Evolutionary conservation across 306 rosid genomes (phyloP).

Genomic region (Hippophae rhamnoides): DNA sequence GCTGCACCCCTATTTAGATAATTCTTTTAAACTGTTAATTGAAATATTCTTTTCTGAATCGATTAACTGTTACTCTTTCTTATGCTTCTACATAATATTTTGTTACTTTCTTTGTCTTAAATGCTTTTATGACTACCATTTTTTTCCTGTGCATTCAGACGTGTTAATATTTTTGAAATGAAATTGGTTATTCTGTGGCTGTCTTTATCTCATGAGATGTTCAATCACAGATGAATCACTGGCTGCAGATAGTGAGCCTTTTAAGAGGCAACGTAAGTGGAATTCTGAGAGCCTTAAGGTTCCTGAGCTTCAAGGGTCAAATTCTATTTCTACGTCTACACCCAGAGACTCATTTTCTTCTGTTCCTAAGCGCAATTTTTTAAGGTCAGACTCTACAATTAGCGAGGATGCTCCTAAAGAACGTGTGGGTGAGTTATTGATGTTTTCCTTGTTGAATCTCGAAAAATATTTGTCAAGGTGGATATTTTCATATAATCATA

Average conservation of each 20-base stretch:
- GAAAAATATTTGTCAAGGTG: not conserved
- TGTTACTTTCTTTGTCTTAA: too few relatives aligned
- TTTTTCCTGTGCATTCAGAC: not conserved
- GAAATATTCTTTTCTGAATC: too few relatives aligned
- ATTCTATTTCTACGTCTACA: constrained; percentile 31
- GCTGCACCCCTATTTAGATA: too few relatives aligned
- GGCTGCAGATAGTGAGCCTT: constrained; percentile 58
- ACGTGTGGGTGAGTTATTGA: constrained; percentile 68
- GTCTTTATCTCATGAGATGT: constrained; percentile 12
- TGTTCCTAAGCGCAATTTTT: constrained; percentile 38
- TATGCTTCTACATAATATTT: too few relatives aligned
- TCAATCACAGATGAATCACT: constrained; percentile 40
- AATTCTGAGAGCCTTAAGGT: constrained; percentile 51
- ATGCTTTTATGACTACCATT: too few relatives aligned
- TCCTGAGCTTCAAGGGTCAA: constrained; percentile 45
- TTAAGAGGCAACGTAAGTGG: constrained; percentile 94
- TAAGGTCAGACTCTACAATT: constrained; percentile 61
- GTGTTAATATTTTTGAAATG: not conserved
- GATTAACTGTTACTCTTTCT: too few relatives aligned
- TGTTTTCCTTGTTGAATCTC: constrained; percentile 3
- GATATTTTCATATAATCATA: not conserved
- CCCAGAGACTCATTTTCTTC: constrained; percentile 45
- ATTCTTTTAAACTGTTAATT: too few relatives aligned
- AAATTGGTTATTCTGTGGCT: not conserved
- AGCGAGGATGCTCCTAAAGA: constrained; percentile 63